Conservation (phyloP, 2,329 filamentous ascomycete genomes). For the Calonectria leucothoes region DNA sequence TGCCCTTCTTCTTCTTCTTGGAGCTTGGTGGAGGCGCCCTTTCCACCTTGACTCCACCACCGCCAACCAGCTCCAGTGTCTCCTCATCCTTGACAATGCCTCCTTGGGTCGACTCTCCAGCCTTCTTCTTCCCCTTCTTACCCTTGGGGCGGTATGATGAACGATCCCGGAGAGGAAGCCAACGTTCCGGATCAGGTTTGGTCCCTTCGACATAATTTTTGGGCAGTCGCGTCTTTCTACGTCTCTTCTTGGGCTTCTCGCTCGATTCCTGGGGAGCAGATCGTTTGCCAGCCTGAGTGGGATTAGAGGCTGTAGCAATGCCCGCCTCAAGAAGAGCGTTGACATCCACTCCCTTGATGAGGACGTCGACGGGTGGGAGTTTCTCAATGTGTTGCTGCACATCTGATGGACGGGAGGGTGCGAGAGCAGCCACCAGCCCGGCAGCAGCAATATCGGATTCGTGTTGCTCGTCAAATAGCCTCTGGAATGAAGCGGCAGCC, state of each 20-base stretch:
- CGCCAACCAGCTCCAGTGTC: conserved; percentile 72
- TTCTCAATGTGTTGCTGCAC: conserved; percentile 65
- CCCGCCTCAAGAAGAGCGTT: conserved; percentile 74
- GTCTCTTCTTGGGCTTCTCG: conserved; percentile 63
- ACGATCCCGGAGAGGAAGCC: conserved; percentile 90
- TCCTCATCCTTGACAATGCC: conserved; percentile 81
- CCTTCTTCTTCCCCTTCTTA: conserved; percentile 90
- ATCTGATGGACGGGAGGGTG: conserved; percentile 68
- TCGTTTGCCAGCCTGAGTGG: conserved; percentile 61
- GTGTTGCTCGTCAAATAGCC: conserved; percentile 74
- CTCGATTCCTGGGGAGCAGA: conserved; percentile 50
- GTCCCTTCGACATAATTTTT: conserved; percentile 82
- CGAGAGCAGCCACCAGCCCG: conserved; percentile 87
- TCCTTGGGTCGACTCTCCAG: conserved; percentile 84
- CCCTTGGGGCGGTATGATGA: conserved; percentile 91
- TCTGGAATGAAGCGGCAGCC: conserved; percentile 83
- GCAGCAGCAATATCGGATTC: conserved; percentile 78
- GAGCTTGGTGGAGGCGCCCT: conserved; percentile 59
- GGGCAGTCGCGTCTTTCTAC: conserved; percentile 72
- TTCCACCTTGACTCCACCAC: conserved; percentile 74
- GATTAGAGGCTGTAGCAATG: conserved; percentile 59
- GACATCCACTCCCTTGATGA: conserved; percentile 71
- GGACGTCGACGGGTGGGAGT: conserved; percentile 71
- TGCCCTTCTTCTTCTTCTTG: conserved; percentile 65
- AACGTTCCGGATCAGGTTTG: conserved; percentile 88